Conservation (phyloP, 257 asterid genomes). For the Anisodus acutangulus region DNA sequence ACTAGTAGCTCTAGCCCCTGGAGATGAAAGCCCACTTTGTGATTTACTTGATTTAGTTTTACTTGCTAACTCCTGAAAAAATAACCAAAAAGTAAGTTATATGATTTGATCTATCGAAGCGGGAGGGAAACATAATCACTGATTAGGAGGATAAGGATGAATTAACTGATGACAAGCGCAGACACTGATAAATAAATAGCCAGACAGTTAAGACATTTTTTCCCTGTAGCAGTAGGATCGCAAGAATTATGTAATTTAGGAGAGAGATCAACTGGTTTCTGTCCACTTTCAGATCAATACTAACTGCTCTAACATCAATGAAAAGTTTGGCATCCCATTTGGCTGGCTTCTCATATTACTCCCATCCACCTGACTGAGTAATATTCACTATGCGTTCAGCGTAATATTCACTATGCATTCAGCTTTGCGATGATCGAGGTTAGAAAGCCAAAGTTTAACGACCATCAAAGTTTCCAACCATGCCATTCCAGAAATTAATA, state of each 20-base stretch:
- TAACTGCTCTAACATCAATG: not conserved
- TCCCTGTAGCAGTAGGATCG: not conserved
- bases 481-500: not conserved
- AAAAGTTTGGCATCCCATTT: not conserved
- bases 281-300: not conserved
- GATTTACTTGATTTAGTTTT: constrained; percentile 40
- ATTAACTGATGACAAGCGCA: not conserved
- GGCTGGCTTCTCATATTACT: not conserved
- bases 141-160: not conserved
- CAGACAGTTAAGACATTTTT: not conserved
- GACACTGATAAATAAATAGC: not conserved
- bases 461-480: not conserved
- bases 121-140: not conserved
- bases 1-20: constrained; percentile 36
- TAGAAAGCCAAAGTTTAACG: not conserved
- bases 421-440: not conserved
- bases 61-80: constrained; percentile 45
- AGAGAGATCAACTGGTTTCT: not conserved
- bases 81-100: not conserved
- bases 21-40: constrained; percentile 37
- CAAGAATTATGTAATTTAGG: not conserved
- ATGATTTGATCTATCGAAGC: not conserved
- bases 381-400: not conserved
- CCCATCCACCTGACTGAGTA: not conserved
- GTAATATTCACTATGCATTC: not conserved